Base-by-base conservation (phyloP, 148 eudicot genomes). In the Beta vulgaris region DNA sequence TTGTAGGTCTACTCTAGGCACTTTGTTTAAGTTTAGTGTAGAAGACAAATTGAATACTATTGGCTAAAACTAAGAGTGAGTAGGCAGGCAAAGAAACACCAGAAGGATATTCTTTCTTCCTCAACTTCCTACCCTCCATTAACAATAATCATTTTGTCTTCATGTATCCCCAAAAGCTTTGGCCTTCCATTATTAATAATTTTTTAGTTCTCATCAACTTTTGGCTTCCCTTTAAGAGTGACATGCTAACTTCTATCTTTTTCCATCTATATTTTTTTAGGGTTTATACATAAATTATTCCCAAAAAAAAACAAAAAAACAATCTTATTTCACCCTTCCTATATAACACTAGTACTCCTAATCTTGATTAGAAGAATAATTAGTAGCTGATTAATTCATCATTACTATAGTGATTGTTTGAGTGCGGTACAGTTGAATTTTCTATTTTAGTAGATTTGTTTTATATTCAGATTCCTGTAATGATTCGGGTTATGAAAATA, bases 161-260 rank as follows among this genome's bases (percentile, higher is more conserved):
- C n/a, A n/a, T n/a, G n/a, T 43, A 67, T 42, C 72, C 72, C 53
- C 3, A 54, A 72, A 72, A 63, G n/a, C 72, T 73, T 69, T 72
- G 74, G 69, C 31, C 71, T 11, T 44, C 57, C 72, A 64, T 72
- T 77, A 69, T 43, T 71, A n/a, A n/a, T 77, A 34, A 15, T 51
- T 6, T 7, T 51, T 51, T 15, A 29, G 3, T 9, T 32, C n/a
- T 49, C 74, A 66, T 15, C 23, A 25, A 18, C 44, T 58, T 79
- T 68, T 37, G 40, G 55, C 53, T 69, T 72, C 75, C 74, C 64
- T 80, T 80, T 62, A 21, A 21, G 66, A 69, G 43, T 69, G 39
- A 78, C 53, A 77, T n/a, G n/a, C n/a, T n/a, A 77, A 64, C 43
- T n/a, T n/a, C n/a, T n/a, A n/a, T n/a, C 68, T 73, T 59, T 68